Percentiles rank a stretch among this genome's conserved stretches.
Evolutionary conservation across 805 yeast genomes (phyloP).

Genomic region (Saccharomyces paradoxus): DNA sequence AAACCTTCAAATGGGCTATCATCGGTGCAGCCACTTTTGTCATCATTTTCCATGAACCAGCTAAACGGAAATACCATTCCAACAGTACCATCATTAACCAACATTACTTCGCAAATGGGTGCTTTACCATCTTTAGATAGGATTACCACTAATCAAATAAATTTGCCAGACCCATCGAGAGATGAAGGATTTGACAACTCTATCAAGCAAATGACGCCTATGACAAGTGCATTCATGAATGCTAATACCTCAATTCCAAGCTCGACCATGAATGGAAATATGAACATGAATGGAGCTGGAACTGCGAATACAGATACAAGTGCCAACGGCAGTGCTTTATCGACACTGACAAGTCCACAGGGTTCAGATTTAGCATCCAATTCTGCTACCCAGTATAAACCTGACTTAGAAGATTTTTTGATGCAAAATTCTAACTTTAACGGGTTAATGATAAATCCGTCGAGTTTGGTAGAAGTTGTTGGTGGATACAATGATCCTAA

Average conservation of each 20-base stretch:
- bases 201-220: not conserved
- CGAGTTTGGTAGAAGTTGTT: constrained; percentile 28
- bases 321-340: not conserved
- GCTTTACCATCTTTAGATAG: constrained; percentile 12
- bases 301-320: constrained; percentile 1
- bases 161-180: not conserved
- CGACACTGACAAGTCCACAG: not conserved
- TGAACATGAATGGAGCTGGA: not conserved
- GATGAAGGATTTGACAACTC: not conserved
- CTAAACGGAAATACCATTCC: not conserved
- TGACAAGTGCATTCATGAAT: not conserved
- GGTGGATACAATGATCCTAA: constrained; percentile 15
- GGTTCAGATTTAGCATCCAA: constrained; percentile 12
- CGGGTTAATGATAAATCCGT: constrained; percentile 27
- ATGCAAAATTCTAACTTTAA: constrained; percentile 26
- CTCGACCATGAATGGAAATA: not conserved
- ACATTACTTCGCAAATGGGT: constrained; percentile 3
- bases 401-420: constrained; percentile 31
- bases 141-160: constrained; percentile 3
- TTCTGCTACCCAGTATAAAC: constrained; percentile 17
- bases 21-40: not conserved
- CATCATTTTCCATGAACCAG: not conserved
- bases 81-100: constrained; percentile 4
- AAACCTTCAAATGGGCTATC: not conserved
- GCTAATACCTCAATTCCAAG: not conserved